Conservation (phyloP, 768 basidiomycete genomes). For the Lanmaoa pseudosensibilis region DNA sequence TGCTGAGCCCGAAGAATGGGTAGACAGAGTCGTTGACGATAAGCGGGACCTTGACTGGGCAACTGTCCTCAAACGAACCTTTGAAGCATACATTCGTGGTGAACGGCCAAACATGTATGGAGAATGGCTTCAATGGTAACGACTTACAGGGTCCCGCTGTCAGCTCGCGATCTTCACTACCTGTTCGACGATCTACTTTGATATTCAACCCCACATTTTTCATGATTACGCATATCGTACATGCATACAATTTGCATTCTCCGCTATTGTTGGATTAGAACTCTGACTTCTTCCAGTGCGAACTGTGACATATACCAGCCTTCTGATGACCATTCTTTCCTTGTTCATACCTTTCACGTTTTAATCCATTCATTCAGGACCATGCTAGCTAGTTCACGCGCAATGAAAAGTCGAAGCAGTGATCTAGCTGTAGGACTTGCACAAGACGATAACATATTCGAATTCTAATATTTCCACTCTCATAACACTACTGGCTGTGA, state of each 20-base stretch:
- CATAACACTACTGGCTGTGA: background rate
- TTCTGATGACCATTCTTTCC: constrained; percentile 27
- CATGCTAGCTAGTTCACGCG: constrained; percentile 18
- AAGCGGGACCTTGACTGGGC: constrained; percentile 87
- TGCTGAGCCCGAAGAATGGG: constrained; percentile 36
- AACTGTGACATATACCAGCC: constrained; percentile 33
- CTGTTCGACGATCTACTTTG: constrained; percentile 30
- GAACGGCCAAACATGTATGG: constrained; percentile 97
- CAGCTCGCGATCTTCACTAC: constrained; percentile 11
- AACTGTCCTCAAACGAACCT: constrained; percentile 92
- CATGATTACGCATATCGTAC: constrained; percentile 29
- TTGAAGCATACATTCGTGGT: constrained; percentile 88
- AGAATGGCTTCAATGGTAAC: constrained; percentile 64
- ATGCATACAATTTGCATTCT: constrained; percentile 28
- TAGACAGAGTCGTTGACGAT: constrained; percentile 56
- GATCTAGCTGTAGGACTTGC: constrained; percentile 19
- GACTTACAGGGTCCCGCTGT: constrained; percentile 1
- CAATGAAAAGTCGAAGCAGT: constrained; percentile 2
- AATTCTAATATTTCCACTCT: constrained; percentile 25
- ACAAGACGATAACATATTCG: constrained; percentile 26
- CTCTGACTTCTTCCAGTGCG: constrained; percentile 23
- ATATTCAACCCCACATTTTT: constrained; percentile 28
- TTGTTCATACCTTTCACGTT: constrained; percentile 26
- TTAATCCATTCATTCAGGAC: constrained; percentile 20
- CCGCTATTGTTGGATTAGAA: constrained; percentile 34